phyloP scores from a whole-genome alignment of 176 grass and related monocot genomes.

The Zoysia japonica region DNA sequence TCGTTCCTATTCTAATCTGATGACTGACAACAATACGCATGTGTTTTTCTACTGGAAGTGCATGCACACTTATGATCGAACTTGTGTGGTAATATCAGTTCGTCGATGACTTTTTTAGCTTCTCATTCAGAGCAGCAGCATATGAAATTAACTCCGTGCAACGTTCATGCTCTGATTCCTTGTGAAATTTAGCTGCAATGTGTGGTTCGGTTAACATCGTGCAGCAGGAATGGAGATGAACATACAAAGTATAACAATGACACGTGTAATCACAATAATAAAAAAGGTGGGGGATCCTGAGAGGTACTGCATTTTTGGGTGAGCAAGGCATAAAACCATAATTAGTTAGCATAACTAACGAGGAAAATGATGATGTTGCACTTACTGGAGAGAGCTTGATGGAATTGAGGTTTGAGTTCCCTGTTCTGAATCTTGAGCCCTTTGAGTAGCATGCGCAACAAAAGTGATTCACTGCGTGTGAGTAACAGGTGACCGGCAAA shows the following conservation, averaged over 20 bases:
- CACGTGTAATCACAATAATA: slow-evolving; percentile 1
- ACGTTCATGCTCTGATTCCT: slow-evolving; percentile 30
- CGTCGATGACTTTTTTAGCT: slow-evolving; percentile 21
- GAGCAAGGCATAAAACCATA: background rate
- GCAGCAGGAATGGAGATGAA: background rate
- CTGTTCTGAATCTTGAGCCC: slow-evolving; percentile 37
- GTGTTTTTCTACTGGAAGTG: too few relatives aligned
- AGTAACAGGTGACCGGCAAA: background rate
- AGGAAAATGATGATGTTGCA: background rate
- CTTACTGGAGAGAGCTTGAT: slow-evolving; percentile 47
- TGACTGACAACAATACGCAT: too few relatives aligned
- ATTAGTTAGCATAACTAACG: background rate
- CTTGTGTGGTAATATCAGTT: too few relatives aligned
- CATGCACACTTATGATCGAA: too few relatives aligned
- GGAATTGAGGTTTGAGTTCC: slow-evolving; percentile 43
- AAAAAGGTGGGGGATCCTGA: background rate
- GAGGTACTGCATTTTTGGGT: too few relatives aligned
- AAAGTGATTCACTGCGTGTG: too few relatives aligned
- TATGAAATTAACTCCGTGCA: slow-evolving; percentile 33
- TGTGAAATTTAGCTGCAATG: slow-evolving; percentile 47
- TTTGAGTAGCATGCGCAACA: slow-evolving; percentile 41
- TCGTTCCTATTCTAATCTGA: too few relatives aligned
- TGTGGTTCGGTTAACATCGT: background rate
- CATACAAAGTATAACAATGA: background rate
- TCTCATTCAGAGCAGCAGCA: slow-evolving; percentile 21